A percentile compares a stretch with the other conserved stretches of the same genome.
Conservation (phyloP, 768 basidiomycete species). For the Mycena epipterygia region DNA sequence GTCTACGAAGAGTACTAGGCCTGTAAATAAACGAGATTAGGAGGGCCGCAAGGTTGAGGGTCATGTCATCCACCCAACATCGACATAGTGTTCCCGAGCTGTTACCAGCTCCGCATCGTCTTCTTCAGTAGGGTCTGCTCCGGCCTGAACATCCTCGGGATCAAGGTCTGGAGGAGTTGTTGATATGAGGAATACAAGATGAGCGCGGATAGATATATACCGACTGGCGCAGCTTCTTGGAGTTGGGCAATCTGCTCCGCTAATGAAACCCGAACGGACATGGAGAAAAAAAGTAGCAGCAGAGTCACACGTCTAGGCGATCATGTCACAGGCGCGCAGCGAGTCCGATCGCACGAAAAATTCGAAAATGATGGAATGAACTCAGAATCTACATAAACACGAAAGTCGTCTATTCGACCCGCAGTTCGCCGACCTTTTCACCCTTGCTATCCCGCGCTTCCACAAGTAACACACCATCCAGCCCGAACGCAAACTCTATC, state of each 20-base stretch:
- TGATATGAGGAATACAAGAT: neutral
- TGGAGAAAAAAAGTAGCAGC: constrained; percentile 20
- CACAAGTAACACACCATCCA: constrained; percentile 55
- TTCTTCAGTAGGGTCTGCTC: constrained; percentile 58
- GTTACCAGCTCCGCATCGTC: constrained; percentile 49
- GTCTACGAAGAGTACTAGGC: constrained; percentile 76
- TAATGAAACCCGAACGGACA: constrained; percentile 61
- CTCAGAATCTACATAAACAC: constrained; percentile 6
- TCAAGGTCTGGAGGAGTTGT: constrained; percentile 70
- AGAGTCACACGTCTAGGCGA: neutral
- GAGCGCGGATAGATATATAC: constrained; percentile 51
- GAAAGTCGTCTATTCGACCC: constrained; percentile 20
- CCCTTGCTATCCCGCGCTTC: constrained; percentile 49
- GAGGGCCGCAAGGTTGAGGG: neutral
- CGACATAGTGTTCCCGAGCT: constrained; percentile 83
- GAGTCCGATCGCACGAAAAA: neutral
- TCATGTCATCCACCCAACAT: constrained; percentile 77
- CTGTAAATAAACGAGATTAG: constrained; percentile 50
- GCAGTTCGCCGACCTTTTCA: constrained; percentile 33
- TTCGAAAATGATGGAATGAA: neutral
- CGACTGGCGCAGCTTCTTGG: constrained; percentile 76
- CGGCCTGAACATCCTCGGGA: constrained; percentile 77
- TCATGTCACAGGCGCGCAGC: neutral
- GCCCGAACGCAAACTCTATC: constrained; percentile 54
- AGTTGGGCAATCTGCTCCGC: constrained; percentile 89